phyloP scores from a whole-genome alignment of 2,329 filamentous ascomycete species.

The Aspergillus oerlinghausenensis region DNA sequence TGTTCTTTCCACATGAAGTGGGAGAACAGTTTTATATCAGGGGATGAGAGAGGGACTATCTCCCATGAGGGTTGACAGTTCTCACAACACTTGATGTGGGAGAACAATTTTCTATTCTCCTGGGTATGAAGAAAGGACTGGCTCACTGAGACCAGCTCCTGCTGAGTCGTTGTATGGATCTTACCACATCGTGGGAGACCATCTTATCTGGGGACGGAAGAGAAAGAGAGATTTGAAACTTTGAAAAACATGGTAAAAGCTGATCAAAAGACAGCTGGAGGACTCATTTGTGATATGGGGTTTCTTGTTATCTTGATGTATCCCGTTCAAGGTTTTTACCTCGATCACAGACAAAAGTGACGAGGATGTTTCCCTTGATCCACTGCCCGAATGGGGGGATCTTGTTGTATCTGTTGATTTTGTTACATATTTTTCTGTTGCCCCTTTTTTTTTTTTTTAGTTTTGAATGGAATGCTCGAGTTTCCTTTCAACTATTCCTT shows the following conservation, averaged over 20 bases:
- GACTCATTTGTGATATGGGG: not conserved
- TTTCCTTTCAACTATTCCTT: not conserved
- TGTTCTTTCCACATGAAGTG: not conserved
- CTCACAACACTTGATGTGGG: too few species aligned
- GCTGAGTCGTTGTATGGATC: not conserved
- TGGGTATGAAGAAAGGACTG: not conserved
- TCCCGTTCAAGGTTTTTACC: slow-evolving; percentile 22
- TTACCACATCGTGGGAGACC: not conserved
- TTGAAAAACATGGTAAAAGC: not conserved
- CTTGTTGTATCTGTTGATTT: not conserved
- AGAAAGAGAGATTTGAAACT: not conserved
- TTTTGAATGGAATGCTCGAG: not conserved
- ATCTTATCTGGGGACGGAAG: not conserved
- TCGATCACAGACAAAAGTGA: slow-evolving; percentile 2
- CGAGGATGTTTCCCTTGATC: slow-evolving; percentile 19
- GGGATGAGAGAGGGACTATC: too few species aligned
- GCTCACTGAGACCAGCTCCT: not conserved
- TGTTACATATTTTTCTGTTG: not conserved
- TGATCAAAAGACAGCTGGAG: not conserved
- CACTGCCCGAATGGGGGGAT: slow-evolving; percentile 20
- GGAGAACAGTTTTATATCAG: not conserved
- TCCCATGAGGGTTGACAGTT: too few species aligned
- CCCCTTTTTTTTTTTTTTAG: not conserved
- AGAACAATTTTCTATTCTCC: not conserved
- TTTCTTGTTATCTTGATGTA: not conserved